Percentiles rank a stretch among this genome's conserved stretches.
Evolutionary conservation across 2,329 filamentous ascomycete genomes (phyloP).

Genomic region (Chaetomium olivaceum): DNA sequence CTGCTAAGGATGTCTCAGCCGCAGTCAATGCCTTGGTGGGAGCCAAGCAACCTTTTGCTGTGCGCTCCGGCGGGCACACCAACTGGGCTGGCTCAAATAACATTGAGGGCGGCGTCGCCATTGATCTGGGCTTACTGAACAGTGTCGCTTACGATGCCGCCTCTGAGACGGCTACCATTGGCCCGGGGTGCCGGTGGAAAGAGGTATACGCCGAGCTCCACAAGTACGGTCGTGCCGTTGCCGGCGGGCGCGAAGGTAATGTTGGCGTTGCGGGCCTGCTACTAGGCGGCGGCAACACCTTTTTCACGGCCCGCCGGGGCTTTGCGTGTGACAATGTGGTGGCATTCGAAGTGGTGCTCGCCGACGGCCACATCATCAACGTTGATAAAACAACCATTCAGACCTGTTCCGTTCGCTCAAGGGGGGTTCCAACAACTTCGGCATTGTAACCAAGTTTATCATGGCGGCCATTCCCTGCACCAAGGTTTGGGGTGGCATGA

Average conservation of each 20-base stretch:
- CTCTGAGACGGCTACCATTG: slow-evolving; percentile 13
- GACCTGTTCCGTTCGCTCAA: slow-evolving; percentile 40
- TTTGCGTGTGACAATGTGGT: slow-evolving; percentile 45
- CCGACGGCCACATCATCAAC: slow-evolving; percentile 43
- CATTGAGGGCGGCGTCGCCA: slow-evolving; percentile 41
- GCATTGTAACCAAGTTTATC: slow-evolving; percentile 36
- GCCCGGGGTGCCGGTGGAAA: slow-evolving; percentile 42
- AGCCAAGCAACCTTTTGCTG: slow-evolving; percentile 41
- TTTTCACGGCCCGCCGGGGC: slow-evolving; percentile 37
- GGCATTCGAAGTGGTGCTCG: slow-evolving; percentile 46
- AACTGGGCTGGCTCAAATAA: slow-evolving; percentile 40
- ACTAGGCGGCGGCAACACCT: slow-evolving; percentile 36
- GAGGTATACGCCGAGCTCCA: slow-evolving; percentile 41
- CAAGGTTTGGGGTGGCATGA: slow-evolving; percentile 33
- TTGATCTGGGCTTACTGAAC: slow-evolving; percentile 41
- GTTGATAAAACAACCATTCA: slow-evolving; percentile 36
- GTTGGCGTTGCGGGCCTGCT: slow-evolving; percentile 37
- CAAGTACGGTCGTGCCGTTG: slow-evolving; percentile 26
- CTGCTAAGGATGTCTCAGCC: slow-evolving; percentile 41
- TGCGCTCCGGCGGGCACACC: slow-evolving; percentile 44
- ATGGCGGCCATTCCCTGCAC: slow-evolving; percentile 24
- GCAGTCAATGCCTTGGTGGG: slow-evolving; percentile 39
- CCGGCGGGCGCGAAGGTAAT: slow-evolving; percentile 33
- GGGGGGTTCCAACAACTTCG: slow-evolving; percentile 49
- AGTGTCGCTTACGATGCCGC: slow-evolving; percentile 34